Conservation (phyloP, 108 stramenopile genomes). For the Cyclotella cryptica region DNA sequence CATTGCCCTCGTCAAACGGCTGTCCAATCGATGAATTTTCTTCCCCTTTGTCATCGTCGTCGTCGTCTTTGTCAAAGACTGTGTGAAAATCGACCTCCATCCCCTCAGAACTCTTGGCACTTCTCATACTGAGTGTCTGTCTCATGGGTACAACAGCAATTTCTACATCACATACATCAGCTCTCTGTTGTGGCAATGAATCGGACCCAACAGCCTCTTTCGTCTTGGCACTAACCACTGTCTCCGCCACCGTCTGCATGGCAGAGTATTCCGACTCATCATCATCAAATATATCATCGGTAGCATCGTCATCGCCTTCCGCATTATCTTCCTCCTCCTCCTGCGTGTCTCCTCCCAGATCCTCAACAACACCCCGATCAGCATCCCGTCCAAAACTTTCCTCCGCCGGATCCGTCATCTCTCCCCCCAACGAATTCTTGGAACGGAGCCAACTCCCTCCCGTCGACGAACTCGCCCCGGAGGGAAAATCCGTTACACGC, state of each 20-base stretch:
- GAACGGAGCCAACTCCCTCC: neutral
- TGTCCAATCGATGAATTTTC: neutral
- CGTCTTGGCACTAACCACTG: neutral
- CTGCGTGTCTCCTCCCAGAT: neutral
- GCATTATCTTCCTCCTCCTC: neutral
- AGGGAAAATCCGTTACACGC: neutral
- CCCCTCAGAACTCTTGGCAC: conserved; percentile 1
- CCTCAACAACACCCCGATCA: neutral
- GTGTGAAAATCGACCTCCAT: conserved; percentile 1
- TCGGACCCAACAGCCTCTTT: neutral
- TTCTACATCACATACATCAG: neutral
- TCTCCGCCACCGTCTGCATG: conserved; percentile 3
- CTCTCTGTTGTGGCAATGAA: neutral
- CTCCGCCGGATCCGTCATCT: no score
- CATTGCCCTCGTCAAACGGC: neutral
- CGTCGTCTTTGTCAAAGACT: neutral
- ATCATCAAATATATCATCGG: neutral
- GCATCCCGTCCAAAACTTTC: no score
- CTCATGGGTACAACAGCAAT: neutral
- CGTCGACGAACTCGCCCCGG: neutral
- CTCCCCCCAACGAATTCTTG: neutral
- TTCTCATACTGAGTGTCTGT: neutral
- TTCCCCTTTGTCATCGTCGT: neutral
- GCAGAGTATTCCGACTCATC: conserved; percentile 1
- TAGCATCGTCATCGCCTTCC: neutral